Evolutionary conservation across 192 early-diverging fungal species (phyloP).

Genomic region (Cladochytrium replicatum): DNA sequence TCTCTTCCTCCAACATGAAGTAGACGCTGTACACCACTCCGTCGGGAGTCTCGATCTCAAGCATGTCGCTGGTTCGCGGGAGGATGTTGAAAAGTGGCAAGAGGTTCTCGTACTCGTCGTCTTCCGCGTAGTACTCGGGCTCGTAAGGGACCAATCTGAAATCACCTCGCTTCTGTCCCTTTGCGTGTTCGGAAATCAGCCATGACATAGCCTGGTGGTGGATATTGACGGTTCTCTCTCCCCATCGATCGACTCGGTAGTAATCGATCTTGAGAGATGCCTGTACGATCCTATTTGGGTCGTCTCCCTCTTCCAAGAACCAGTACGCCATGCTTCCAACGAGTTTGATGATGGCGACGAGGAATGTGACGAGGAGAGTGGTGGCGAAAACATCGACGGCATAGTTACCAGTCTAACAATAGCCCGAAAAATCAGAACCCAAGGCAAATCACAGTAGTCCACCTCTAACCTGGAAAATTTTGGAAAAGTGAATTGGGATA

Average conservation of each 20-base stretch:
- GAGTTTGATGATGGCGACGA: constrained; percentile 15
- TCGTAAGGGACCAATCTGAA: constrained; percentile 26
- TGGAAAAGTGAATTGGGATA: constrained; percentile 14
- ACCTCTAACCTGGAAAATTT: no score
- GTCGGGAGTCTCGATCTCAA: constrained; percentile 26
- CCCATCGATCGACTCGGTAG: constrained; percentile 19
- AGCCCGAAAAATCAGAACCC: no score
- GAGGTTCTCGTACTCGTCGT: constrained; percentile 10
- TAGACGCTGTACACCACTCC: constrained; percentile 13
- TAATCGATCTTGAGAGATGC: constrained; percentile 26
- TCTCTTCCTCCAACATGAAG: constrained; percentile 12
- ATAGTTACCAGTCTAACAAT: constrained; percentile 27
- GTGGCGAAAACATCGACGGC: constrained; percentile 33
- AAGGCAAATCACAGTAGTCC: no score
- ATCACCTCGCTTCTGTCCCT: constrained; percentile 15
- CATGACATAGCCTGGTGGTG: constrained; percentile 24
- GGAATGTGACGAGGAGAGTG: constrained; percentile 17
- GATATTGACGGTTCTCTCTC: constrained; percentile 7
- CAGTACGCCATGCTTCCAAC: constrained; percentile 12
- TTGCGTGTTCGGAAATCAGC: constrained; percentile 17
- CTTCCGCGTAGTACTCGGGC: no score
- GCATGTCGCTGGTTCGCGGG: constrained; percentile 13
- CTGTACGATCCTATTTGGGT: no score
- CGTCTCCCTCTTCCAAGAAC: no score
- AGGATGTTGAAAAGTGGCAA: constrained; percentile 28